Base-by-base conservation (phyloP, 1,284 basidiomycete genomes). In the Ceratobasidium sp. region DNA sequence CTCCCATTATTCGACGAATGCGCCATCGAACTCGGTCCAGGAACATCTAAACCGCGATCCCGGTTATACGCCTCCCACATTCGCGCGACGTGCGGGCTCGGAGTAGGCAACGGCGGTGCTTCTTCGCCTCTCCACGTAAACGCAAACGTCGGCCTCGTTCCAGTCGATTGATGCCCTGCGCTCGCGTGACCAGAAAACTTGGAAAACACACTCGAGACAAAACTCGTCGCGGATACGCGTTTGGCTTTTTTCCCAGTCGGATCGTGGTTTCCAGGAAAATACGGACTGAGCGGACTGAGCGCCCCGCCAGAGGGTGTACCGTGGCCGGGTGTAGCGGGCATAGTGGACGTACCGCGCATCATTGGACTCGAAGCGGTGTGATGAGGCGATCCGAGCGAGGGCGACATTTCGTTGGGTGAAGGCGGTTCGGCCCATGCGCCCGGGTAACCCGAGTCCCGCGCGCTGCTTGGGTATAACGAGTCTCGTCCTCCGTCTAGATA, bases 171-270 rank as follows among this genome's bases (percentile, higher is more conserved):
- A 56, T 72, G 70, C 10, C 70, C 70, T 23, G 70, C 56, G 20
- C 70, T 72, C 33, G 70, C 70, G 39, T 72, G 70, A 9, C n/a
- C 56, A 15, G 70, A 72, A 39, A 72, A 72, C n/a, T 60, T 60
- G 18, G 70, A 72, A 49, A 72, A 72, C 12, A 72, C 56, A 55
- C 55, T 60, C 70, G 70, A 72, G 70, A 72, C 70, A 46, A 60
- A 72, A 1, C 55, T 60, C 12, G 56, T 72, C 9, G 28, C 40
- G 6, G 70, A 72, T 7, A 42, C 70, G 40, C 70, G 55, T 23
- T 72, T 60, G 40, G 70, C 70, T 15, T 49, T 26, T 61, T 56
- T 58, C 12, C 33, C 33, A 4, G 33, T 33, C 33, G 33, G 33
- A 33, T 33, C 33, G 33, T 33, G 33, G 33, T 33, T 1, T 33